Evolutionary conservation across 1,284 basidiomycete genomes (phyloP).

Genomic region (Hemileia vastatrix): DNA sequence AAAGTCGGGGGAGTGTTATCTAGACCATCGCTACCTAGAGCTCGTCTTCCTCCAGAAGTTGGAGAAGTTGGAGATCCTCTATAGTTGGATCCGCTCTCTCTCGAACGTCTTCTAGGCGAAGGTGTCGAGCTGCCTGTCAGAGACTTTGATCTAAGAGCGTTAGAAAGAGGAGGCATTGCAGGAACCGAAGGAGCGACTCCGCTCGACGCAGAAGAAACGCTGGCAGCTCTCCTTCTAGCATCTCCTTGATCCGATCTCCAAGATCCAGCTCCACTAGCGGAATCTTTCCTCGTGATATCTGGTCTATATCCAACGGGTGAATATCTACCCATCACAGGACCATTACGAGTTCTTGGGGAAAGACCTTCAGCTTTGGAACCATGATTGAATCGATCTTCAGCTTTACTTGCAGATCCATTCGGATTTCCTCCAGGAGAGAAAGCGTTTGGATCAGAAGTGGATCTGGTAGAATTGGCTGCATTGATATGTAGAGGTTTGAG

Average conservation of each 20-base stretch:
- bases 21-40: neutral
- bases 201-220: neutral
- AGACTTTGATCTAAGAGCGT: neutral
- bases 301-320: constrained; percentile 38
- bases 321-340: constrained; percentile 34
- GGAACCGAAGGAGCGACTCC: neutral
- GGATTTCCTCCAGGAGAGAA: neutral
- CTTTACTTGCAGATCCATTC: neutral
- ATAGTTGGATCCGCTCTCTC: neutral
- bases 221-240: neutral
- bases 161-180: neutral
- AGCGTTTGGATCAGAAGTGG: constrained; percentile 1
- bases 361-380: constrained; percentile 26
- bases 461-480: constrained; percentile 7
- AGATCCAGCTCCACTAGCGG: constrained; percentile 19
- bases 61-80: neutral
- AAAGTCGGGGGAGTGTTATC: neutral
- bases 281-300: constrained; percentile 33
- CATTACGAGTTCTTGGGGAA: constrained; percentile 33
- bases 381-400: neutral
- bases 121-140: neutral
- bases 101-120: neutral
- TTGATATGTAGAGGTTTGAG: constrained; percentile 42
- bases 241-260: neutral
- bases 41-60: neutral